Base-by-base conservation (phyloP, 192 early-diverging fungal species). In the Entrophospora sp. region DNA sequence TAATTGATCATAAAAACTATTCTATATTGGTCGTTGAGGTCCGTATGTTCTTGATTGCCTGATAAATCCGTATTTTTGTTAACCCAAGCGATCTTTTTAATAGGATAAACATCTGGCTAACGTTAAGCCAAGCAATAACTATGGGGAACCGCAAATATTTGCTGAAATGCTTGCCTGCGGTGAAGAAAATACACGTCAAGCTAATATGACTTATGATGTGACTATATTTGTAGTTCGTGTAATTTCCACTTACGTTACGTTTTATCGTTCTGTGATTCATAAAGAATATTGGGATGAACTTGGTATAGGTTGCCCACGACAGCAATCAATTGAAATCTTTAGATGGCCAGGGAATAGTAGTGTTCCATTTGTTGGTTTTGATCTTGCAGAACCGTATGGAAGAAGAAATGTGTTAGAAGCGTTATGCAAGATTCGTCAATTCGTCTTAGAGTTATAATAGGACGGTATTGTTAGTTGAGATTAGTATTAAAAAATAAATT, bases 261-360 rank as follows among this genome's bases (percentile, higher is more conserved):
- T 60, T 60, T 60, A 60, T 30, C 37, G 40, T 27, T 2, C 57
- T 42, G 37, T 9, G 37, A 60, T 60, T 40, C 24, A 34, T 60
- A 37, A 18, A 16, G 14, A 6, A 22, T 60, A 59, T 60, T 60
- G 12, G 9, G 27, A 28, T 7, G 36, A 60, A 22, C 36, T 60
- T 60, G 22, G 25, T 16, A 14, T 24, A 2, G 57, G 37, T 24
- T 13, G 20, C 20, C 37, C 36, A 12, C 8, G 40, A 60, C 4
- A 40, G n/a, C 57, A 60, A 22, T 43, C 37, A 43, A 27, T 60
- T 60, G 32, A 42, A n/a, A 42, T 60, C 40, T 8, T 10, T 27
- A 60, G 38, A 27, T 60, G 57, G 38, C 31, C 30, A 14, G 18
- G 25, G 18, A 16, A 34, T 45, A 20, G 13, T 24, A 45, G 44